Base-by-base conservation (phyloP, 202 grass and related monocot species). In the Cymbopogon flexuosus region DNA sequence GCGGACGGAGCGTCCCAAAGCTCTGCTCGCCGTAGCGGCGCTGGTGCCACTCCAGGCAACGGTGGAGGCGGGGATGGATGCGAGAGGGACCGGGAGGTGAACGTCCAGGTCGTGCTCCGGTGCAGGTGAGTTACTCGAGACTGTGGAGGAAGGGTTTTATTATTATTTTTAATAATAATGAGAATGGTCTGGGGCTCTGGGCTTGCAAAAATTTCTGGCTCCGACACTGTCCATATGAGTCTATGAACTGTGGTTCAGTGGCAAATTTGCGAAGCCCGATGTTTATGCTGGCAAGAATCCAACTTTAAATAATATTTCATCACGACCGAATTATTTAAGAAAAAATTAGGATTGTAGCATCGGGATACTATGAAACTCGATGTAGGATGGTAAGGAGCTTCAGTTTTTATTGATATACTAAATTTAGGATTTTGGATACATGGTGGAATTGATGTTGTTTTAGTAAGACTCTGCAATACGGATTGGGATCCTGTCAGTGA, bases 71-170 rank as follows among this genome's bases (percentile, higher is more conserved):
- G 47, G 3, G 54, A 76, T 16, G 58, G 81, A 8, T 39, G 72
- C 12, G 87, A 90, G 16, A 84, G 70, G 63, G 89, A 87, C 62
- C 62, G 79, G 60, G 91, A 91, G 72, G 89, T 75, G 75, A 91
- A 89, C 39, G 87, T 97, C 21, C 91, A 93, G 86, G 94, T 97
- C 10, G 75, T 97, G 51, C 83, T 97, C 76, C 81, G 91, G 73
- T 91, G 94, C 91, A 93, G 94, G 94, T 97, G 73, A 75, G 54
- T 40, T 76, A 36, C 62, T 84, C 14, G 49, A n/a, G 60, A 36
- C 13, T 37, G 42, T 45, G 46, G 46, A 49, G 14, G 4, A 16
- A 14, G 46, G 46, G 15, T 18, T 52, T 52, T n/a, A 2, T 9
- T 33, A 0, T 52, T 52, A 7, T 7, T 49, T 52, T n/a, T 49